These are phyloP conservation scores for Coniferiporia sulphurascens DNA, from an alignment of 1,284 basidiomycete species.

Conservation along the genomic window DNA sequence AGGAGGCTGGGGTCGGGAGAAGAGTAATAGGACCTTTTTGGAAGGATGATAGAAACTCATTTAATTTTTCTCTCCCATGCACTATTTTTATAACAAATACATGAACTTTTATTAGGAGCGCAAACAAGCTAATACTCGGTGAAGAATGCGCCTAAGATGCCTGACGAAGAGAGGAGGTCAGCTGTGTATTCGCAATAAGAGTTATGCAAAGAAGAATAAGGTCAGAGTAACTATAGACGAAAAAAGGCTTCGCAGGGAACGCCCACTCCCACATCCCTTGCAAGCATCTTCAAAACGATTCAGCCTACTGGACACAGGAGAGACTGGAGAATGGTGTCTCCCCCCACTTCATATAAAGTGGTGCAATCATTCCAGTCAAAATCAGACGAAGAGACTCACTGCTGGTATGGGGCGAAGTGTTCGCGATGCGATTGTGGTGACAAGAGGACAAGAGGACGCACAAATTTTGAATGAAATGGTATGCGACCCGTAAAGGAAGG, in stretches of 20 bases:
- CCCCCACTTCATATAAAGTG: constrained; percentile 22
- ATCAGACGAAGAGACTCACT: not conserved
- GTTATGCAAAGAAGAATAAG: not conserved
- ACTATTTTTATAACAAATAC: too few species aligned
- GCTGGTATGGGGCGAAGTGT: too few species aligned
- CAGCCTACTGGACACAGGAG: constrained; percentile 22
- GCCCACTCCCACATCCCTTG: constrained; percentile 24
- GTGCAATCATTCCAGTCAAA: constrained; percentile 12
- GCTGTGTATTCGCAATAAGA: not conserved
- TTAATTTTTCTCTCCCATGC: too few species aligned
- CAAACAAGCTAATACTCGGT: too few species aligned
- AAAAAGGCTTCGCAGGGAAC: constrained; percentile 27
- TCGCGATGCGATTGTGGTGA: not conserved
- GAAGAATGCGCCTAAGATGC: too few species aligned
- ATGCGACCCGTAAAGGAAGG: not conserved
- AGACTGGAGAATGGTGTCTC: constrained; percentile 28
- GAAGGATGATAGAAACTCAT: too few species aligned
- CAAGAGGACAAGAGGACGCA: too few species aligned
- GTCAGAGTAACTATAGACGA: constrained; percentile 35
- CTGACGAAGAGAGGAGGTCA: not conserved
- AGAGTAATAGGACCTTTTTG: not conserved
- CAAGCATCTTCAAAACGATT: constrained; percentile 31
- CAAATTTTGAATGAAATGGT: too few species aligned
- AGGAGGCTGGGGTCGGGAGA: constrained; percentile 2
- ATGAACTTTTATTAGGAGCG: too few species aligned